Conservation (phyloP, 148 eudicot species). For the Fagopyrum homotropicum region DNA sequence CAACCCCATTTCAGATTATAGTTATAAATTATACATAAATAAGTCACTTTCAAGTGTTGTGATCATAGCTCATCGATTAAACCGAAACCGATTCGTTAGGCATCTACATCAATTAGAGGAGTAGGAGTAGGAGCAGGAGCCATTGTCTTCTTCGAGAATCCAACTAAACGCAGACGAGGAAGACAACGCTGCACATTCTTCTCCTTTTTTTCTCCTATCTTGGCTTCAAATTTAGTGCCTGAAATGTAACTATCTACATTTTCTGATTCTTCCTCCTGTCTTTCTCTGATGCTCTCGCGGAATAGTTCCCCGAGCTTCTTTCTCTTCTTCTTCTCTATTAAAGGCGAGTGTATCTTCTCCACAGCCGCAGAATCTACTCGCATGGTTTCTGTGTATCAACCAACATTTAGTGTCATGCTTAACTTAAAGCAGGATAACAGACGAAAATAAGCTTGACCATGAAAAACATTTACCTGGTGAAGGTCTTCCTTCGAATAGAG, state of each 20-base stretch:
- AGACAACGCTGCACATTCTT: slow-evolving; percentile 4
- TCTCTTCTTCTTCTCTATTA: slow-evolving; percentile 23
- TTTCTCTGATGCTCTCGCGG: slow-evolving; percentile 42
- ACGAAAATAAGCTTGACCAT: too few relatives aligned
- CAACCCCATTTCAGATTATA: neutral
- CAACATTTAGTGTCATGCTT: neutral
- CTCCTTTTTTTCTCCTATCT: neutral
- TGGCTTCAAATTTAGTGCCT: neutral
- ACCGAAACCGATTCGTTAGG: neutral
- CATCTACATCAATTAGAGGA: neutral
- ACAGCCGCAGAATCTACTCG: neutral
- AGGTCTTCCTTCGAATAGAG: slow-evolving; percentile 23
- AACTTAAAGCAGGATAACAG: neutral
- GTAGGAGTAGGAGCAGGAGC: neutral
- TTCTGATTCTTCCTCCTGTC: slow-evolving; percentile 22
- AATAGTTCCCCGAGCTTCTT: slow-evolving; percentile 61
- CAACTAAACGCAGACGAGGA: neutral
- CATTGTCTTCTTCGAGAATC: neutral
- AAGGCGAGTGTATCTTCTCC: slow-evolving; percentile 13
- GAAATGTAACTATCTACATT: slow-evolving; percentile 25
- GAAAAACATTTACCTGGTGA: neutral
- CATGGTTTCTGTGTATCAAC: slow-evolving; percentile 8
- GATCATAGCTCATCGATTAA: neutral
- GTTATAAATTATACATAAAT: neutral
- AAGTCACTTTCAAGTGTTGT: neutral